A percentile compares a stretch with the other conserved stretches of the same genome.
Conservation (phyloP, 1,284 basidiomycete genomes). For the Xerocomus subilludens region DNA sequence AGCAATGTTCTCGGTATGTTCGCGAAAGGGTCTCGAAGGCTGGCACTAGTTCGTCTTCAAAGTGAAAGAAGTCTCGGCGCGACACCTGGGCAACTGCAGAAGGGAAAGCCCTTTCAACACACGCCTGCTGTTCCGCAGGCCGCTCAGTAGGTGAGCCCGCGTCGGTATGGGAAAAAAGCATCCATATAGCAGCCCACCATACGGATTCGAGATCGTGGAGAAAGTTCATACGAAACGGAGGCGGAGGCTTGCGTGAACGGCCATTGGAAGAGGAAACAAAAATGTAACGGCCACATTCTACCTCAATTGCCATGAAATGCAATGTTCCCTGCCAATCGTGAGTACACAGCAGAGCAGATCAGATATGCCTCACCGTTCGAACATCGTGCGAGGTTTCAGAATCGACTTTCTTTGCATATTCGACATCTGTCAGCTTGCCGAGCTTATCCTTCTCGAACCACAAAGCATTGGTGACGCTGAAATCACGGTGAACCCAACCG, state of each 20-base stretch:
- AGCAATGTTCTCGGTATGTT: too few relatives aligned
- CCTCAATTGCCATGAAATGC: constrained; percentile 35
- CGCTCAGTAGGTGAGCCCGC: background rate
- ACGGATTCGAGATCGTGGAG: constrained; percentile 30
- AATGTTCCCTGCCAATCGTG: constrained; percentile 28
- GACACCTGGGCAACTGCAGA: background rate
- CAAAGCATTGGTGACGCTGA: constrained; percentile 28
- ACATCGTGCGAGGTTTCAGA: background rate
- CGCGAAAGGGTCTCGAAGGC: too few relatives aligned
- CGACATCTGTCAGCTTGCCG: constrained; percentile 31
- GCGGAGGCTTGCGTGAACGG: background rate
- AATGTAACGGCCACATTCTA: background rate
- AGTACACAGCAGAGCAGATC: too few relatives aligned
- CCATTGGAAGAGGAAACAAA: background rate
- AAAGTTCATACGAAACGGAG: constrained; percentile 24
- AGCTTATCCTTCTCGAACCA: background rate
- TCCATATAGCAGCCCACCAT: constrained; percentile 30
- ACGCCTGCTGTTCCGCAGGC: background rate
- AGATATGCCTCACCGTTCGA: constrained; percentile 22
- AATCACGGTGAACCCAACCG: constrained; percentile 32
- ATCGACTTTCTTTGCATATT: constrained; percentile 24
- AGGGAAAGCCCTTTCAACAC: background rate
- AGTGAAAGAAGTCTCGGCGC: background rate
- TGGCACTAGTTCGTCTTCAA: too few relatives aligned
- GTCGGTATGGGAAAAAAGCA: constrained; percentile 18